Percentiles rank a stretch among this genome's conserved stretches.
These are phyloP conservation scores for Bjerkandera adusta DNA, from an alignment of 1,284 basidiomycete species.

Conservation along the genomic window DNA sequence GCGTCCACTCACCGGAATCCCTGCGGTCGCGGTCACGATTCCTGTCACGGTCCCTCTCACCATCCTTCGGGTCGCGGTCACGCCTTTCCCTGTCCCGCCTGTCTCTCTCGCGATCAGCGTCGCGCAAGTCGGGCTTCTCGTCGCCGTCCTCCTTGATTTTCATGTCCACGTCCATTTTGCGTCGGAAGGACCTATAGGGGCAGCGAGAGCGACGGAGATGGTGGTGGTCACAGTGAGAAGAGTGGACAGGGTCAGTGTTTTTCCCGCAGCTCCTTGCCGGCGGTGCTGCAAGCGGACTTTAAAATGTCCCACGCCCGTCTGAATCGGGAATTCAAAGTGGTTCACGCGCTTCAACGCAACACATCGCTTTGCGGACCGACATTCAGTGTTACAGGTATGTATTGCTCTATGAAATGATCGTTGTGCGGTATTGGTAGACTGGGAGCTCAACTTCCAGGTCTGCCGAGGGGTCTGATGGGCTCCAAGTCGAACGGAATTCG, in stretches of 20 bases:
- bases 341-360: no score
- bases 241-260: slow-evolving; percentile 9
- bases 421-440: no score
- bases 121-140: slow-evolving; percentile 43
- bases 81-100: slow-evolving; percentile 48
- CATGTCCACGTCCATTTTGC: slow-evolving; percentile 74
- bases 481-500: no score
- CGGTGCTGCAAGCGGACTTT: slow-evolving; percentile 5
- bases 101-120: slow-evolving; percentile 37
- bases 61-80: slow-evolving; percentile 36
- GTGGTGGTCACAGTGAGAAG: slow-evolving; percentile 11
- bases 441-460: no score
- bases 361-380: no score
- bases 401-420: no score
- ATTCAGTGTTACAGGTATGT: no score
- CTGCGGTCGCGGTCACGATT: slow-evolving; percentile 40
- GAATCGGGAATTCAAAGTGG: no score
- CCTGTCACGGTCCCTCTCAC: slow-evolving; percentile 33
- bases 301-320: neutral
- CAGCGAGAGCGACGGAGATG: neutral
- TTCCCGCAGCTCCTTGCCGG: slow-evolving; percentile 7
- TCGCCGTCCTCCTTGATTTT: slow-evolving; percentile 69
- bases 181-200: neutral
- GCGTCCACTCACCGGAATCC: slow-evolving; percentile 48
- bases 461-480: no score